Percentiles rank a stretch among this genome's conserved stretches.
phyloP scores from a whole-genome alignment of 2,329 filamentous ascomycete species.

The Corniculantispora saksenae region DNA sequence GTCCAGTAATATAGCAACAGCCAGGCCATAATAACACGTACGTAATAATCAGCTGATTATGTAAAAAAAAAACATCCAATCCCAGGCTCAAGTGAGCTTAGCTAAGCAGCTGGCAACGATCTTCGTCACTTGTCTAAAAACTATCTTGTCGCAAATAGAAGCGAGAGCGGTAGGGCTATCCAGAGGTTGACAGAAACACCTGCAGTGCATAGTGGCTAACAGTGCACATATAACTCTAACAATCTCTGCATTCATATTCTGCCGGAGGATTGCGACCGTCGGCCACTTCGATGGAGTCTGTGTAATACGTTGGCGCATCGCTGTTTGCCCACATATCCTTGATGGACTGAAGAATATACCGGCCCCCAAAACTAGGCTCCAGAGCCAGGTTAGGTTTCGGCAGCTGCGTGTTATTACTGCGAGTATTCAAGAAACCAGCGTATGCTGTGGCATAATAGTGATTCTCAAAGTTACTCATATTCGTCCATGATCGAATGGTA shows the following conservation, averaged over 20 bases:
- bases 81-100: no score
- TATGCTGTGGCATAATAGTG: slow-evolving; percentile 57
- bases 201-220: no score
- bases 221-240: no score
- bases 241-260: slow-evolving; percentile 29
- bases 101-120: no score
- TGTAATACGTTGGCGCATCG: not conserved
- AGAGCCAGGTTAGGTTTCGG: slow-evolving; percentile 26
- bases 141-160: no score
- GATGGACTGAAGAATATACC: slow-evolving; percentile 38
- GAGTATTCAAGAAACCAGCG: slow-evolving; percentile 47
- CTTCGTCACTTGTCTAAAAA: no score
- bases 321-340: slow-evolving; percentile 26
- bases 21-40: no score
- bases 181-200: no score
- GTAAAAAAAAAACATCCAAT: no score
- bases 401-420: not conserved
- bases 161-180: no score
- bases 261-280: not conserved
- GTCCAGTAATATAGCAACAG: no score
- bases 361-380: slow-evolving; percentile 31
- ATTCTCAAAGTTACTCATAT: slow-evolving; percentile 36
- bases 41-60: no score
- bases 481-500: slow-evolving; percentile 39
- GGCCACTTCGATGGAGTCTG: not conserved